A percentile compares a stretch with the other conserved stretches of the same genome.
phyloP scores from a whole-genome alignment of 1,139 yeast species.

The Suhomyces ambrosiae region DNA sequence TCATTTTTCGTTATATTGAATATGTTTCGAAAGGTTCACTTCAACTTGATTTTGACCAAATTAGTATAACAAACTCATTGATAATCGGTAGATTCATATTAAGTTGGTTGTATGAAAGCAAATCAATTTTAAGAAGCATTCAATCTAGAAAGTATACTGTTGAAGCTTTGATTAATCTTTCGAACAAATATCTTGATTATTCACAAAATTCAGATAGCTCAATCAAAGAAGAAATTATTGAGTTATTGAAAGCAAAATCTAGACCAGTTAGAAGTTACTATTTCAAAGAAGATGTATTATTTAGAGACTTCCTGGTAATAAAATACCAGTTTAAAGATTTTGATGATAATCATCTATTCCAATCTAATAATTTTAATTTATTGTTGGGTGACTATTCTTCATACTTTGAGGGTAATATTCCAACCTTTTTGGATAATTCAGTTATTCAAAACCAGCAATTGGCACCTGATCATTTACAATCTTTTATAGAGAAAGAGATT shows the following conservation, averaged over 20 bases:
- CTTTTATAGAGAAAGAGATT: slow-evolving; percentile 15
- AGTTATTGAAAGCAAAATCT: slow-evolving; percentile 16
- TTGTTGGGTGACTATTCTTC: slow-evolving; percentile 36
- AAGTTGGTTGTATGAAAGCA: slow-evolving; percentile 56
- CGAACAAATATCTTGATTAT: slow-evolving; percentile 27
- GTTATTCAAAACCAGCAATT: slow-evolving; percentile 12
- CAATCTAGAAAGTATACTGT: slow-evolving; percentile 32
- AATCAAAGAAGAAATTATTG: slow-evolving; percentile 7
- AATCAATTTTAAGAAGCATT: slow-evolving; percentile 40
- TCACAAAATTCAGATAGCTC: slow-evolving; percentile 11
- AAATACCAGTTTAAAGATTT: slow-evolving; percentile 60
- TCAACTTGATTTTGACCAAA: slow-evolving; percentile 24
- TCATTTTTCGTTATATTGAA: slow-evolving; percentile 38
- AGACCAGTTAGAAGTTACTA: slow-evolving; percentile 51
- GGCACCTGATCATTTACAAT: background rate
- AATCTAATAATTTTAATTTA: slow-evolving; percentile 31
- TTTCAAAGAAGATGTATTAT: slow-evolving; percentile 63
- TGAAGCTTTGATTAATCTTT: slow-evolving; percentile 34
- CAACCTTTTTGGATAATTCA: slow-evolving; percentile 31
- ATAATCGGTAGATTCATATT: slow-evolving; percentile 49
- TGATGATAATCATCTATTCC: slow-evolving; percentile 50
- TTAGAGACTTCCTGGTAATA: slow-evolving; percentile 60
- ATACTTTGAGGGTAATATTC: slow-evolving; percentile 22
- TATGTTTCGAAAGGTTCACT: slow-evolving; percentile 26
- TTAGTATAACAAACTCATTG: slow-evolving; percentile 17